A percentile compares a stretch with the other conserved stretches of the same genome.
Evolutionary conservation across 306 rosid species (phyloP).

Genomic region (Dryas drummondii): DNA sequence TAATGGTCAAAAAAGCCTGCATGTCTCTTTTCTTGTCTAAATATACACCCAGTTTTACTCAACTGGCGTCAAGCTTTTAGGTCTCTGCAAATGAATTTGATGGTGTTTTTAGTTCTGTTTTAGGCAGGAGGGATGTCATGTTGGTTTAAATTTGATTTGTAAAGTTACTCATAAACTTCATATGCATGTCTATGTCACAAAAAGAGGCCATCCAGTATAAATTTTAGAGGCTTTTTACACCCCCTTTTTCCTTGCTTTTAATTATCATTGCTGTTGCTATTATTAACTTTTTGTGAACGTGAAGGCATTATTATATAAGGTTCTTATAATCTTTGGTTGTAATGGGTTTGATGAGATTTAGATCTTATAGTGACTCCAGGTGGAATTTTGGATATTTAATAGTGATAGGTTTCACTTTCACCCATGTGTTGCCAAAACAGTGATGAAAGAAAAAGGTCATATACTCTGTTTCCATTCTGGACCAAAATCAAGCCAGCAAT

Average conservation of each 20-base stretch:
- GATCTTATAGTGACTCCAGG: neutral
- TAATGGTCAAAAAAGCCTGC: neutral
- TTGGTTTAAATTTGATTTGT: neutral
- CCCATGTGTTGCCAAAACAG: neutral
- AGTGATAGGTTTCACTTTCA: neutral
- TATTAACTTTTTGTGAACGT: neutral
- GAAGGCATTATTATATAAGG: neutral
- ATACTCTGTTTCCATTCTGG: neutral
- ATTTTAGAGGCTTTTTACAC: constrained; percentile 11
- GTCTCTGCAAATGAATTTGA: neutral
- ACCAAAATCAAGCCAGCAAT: constrained; percentile 20
- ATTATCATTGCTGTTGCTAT: neutral
- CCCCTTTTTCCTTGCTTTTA: constrained; percentile 1
- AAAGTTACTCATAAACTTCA: neutral
- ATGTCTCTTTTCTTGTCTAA: neutral
- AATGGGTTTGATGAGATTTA: neutral
- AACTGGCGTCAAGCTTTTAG: neutral
- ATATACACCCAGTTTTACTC: neutral
- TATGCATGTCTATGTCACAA: neutral
- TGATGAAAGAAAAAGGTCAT: neutral
- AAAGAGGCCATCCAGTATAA: constrained; percentile 7
- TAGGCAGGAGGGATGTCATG: neutral
- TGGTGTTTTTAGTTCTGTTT: neutral
- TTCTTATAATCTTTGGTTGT: constrained; percentile 1
- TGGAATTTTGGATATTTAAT: neutral